phyloP scores from a whole-genome alignment of 1,139 yeast genomes.

The Pichia sp. region DNA sequence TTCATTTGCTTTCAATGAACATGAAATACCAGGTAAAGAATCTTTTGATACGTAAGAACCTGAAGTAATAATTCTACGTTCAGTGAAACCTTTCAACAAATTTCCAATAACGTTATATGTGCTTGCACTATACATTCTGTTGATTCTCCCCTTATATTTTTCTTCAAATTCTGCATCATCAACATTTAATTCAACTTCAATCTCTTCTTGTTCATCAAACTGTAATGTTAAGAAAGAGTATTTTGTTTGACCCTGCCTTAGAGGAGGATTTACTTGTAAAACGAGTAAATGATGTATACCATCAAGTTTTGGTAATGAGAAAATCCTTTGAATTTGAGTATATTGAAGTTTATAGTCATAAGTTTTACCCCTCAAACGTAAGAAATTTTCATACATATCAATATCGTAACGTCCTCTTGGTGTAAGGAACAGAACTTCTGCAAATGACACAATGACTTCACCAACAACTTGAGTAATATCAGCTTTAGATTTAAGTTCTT shows the following conservation, averaged over 20 bases:
- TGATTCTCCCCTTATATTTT: slow-evolving; percentile 70
- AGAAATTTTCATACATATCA: slow-evolving; percentile 82
- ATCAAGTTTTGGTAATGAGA: slow-evolving; percentile 90
- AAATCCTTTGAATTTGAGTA: slow-evolving; percentile 82
- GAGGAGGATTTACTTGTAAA: slow-evolving; percentile 90
- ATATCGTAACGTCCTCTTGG: slow-evolving; percentile 98
- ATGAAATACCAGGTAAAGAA: slow-evolving; percentile 77
- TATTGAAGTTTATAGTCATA: slow-evolving; percentile 95
- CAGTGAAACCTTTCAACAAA: slow-evolving; percentile 84
- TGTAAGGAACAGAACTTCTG: slow-evolving; percentile 85
- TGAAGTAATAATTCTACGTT: slow-evolving; percentile 76
- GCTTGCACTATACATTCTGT: slow-evolving; percentile 70
- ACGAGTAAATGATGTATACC: slow-evolving; percentile 84
- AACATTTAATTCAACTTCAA: slow-evolving; percentile 82
- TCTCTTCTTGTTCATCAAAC: slow-evolving; percentile 82
- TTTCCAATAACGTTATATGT: slow-evolving; percentile 86
- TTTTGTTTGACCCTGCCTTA: slow-evolving; percentile 91
- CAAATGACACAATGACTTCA: slow-evolving; percentile 91
- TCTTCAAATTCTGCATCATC: slow-evolving; percentile 74
- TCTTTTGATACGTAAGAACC: slow-evolving; percentile 73
- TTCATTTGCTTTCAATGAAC: slow-evolving; percentile 92
- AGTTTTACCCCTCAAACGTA: slow-evolving; percentile 93
- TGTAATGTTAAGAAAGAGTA: slow-evolving; percentile 90
- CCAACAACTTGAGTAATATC: slow-evolving; percentile 94
- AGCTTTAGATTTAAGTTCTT: slow-evolving; percentile 89